Evolutionary conservation across 768 basidiomycete species (phyloP).

Genomic region (Hericium rajendrae): DNA sequence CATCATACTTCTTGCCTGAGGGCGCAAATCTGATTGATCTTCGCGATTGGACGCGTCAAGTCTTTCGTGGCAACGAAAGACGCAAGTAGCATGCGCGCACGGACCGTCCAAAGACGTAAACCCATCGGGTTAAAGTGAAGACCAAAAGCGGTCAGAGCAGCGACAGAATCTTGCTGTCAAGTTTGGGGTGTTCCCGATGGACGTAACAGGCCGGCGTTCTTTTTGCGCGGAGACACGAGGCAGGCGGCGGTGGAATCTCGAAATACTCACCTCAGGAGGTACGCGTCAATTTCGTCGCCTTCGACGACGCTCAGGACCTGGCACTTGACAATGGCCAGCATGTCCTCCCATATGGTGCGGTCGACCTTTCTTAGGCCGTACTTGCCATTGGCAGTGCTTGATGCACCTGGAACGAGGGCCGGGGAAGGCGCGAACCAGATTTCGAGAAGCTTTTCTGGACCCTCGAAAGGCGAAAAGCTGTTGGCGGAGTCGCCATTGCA

Average conservation of each 20-base stretch:
- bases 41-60: too few species aligned
- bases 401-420: slow-evolving; percentile 42
- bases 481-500: neutral
- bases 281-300: slow-evolving; percentile 89
- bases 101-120: neutral
- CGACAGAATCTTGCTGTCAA: neutral
- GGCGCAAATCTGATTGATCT: neutral
- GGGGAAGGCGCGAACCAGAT: slow-evolving; percentile 91
- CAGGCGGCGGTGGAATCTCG: neutral
- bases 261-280: slow-evolving; percentile 77
- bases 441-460: slow-evolving; percentile 92
- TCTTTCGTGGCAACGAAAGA: too few species aligned
- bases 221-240: neutral
- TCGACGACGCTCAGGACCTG: slow-evolving; percentile 86
- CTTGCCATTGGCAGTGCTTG: slow-evolving; percentile 30
- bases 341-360: slow-evolving; percentile 83
- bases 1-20: neutral
- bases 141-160: neutral
- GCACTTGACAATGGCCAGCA: slow-evolving; percentile 95
- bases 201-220: neutral
- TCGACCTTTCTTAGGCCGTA: slow-evolving; percentile 71
- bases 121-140: neutral
- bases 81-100: too few species aligned
- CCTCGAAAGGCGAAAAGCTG: slow-evolving; percentile 61
- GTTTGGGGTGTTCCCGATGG: neutral